These are phyloP conservation scores for Fistulifera solaris DNA, from an alignment of 108 stramenopile species.

Conservation along the genomic window DNA sequence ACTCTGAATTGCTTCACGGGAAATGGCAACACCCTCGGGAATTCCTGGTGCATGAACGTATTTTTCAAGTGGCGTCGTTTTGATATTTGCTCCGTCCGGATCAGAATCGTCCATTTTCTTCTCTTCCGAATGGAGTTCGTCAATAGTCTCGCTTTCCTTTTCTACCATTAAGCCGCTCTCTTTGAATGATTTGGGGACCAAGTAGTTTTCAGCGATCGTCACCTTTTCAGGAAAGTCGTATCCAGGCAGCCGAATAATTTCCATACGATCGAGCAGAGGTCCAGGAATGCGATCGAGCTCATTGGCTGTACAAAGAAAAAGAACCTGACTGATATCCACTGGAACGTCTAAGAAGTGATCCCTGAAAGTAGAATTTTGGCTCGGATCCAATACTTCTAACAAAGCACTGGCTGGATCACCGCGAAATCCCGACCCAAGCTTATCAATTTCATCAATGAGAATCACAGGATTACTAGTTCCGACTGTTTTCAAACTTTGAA, in stretches of 20 bases:
- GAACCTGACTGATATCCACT: conserved; percentile 91
- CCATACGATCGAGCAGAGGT: conserved; percentile 96
- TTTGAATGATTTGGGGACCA: conserved; percentile 90
- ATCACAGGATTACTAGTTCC: conserved; percentile 85
- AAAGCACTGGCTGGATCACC: conserved; percentile 95
- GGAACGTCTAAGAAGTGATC: conserved; percentile 99
- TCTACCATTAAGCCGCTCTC: conserved; percentile 79
- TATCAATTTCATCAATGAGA: conserved; percentile 98
- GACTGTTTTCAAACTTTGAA: conserved; percentile 89
- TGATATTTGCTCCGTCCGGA: conserved; percentile 6
- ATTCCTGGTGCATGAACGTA: conserved; percentile 42
- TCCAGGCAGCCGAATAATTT: conserved; percentile 92
- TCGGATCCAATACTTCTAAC: conserved; percentile 91
- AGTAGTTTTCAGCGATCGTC: conserved; percentile 90
- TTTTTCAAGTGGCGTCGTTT: conserved; percentile 26
- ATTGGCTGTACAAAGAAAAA: conserved; percentile 99
- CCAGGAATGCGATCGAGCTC: conserved; percentile 88
- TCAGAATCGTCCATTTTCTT: conserved; percentile 3
- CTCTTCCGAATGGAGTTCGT: conserved; percentile 8
- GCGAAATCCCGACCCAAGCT: conserved; percentile 81
- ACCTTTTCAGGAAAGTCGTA: conserved; percentile 97
- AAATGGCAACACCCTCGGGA: conserved; percentile 57
- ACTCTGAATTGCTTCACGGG: conserved; percentile 77
- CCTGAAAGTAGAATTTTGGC: conserved; percentile 83
- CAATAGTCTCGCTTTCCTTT: conserved; percentile 4